phyloP scores from a whole-genome alignment of 352 stramenopile species.

The Phytophthora parvispora region DNA sequence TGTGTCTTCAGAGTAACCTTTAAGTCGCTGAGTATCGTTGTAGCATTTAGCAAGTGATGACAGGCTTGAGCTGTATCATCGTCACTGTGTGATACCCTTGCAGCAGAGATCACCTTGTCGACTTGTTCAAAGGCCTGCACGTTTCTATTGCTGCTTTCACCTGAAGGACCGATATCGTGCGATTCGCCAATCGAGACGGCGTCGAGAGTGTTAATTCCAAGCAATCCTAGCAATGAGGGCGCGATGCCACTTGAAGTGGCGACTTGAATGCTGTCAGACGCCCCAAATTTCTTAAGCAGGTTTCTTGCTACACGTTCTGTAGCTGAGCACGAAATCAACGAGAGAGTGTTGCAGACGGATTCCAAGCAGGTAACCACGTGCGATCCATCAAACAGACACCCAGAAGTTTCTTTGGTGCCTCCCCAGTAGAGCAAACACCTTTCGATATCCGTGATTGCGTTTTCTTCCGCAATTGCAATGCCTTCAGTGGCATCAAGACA shows the following conservation, averaged over 20 bases:
- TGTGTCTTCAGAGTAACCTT: conserved; percentile 14
- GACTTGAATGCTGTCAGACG: not conserved
- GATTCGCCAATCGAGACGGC: not conserved
- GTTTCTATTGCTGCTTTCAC: not conserved
- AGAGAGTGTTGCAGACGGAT: conserved; percentile 62
- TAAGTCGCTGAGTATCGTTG: conserved; percentile 19
- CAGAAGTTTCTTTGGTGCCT: not conserved
- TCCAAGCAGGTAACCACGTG: conserved; percentile 53
- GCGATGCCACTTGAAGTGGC: conserved; percentile 16
- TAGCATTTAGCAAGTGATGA: conserved; percentile 36
- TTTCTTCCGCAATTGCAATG: conserved; percentile 39
- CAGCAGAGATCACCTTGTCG: conserved; percentile 47
- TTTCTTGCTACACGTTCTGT: conserved; percentile 49
- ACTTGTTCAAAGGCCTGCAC: conserved; percentile 35
- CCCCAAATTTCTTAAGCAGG: conserved; percentile 44
- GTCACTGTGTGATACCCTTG: conserved; percentile 10
- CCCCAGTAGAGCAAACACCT: conserved; percentile 52
- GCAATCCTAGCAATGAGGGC: conserved; percentile 29
- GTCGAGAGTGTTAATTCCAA: conserved; percentile 19
- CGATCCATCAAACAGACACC: conserved; percentile 47
- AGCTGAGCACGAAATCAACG: conserved; percentile 57
- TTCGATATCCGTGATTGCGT: conserved; percentile 57
- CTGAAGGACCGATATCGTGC: not conserved
- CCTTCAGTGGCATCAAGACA: not conserved
- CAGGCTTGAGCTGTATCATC: conserved; percentile 21